Percentiles rank a stretch among this genome's conserved stretches.
Evolutionary conservation across 169 alveolate species (phyloP).

Genomic region (Theileria parva): DNA sequence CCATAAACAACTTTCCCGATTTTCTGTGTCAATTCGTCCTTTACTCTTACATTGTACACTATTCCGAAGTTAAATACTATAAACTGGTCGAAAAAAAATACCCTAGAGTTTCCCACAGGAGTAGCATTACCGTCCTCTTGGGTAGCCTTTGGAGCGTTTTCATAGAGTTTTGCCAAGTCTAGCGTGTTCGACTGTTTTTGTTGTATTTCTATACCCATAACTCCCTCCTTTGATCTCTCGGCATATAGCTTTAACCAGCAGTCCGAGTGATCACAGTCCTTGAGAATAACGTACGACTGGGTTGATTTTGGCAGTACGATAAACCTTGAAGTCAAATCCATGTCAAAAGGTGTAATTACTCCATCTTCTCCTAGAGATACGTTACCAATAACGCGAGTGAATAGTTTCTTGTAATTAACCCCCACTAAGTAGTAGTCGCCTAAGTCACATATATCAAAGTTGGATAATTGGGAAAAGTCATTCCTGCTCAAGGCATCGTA

Average conservation of each 20-base stretch:
- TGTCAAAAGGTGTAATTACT: constrained; percentile 9
- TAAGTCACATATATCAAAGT: constrained; percentile 18
- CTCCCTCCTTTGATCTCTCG: background rate
- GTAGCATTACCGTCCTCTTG: background rate
- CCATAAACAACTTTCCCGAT: constrained; percentile 42
- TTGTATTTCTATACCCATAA: constrained; percentile 7
- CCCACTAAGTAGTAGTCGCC: constrained; percentile 34
- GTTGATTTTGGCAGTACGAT: constrained; percentile 9
- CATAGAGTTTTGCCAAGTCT: background rate
- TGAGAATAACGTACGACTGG: constrained; percentile 5
- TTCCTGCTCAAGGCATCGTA: background rate
- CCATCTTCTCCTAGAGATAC: constrained; percentile 11
- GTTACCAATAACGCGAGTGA: constrained; percentile 26
- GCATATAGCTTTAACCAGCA: constrained; percentile 1
- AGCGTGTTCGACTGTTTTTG: background rate
- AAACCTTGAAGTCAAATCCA: constrained; percentile 10
- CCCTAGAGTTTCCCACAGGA: background rate
- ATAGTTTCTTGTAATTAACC: constrained; percentile 25
- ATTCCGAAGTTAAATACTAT: constrained; percentile 3
- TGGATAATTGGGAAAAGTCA: background rate
- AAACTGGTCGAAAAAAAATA: background rate
- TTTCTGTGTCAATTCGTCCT: constrained; percentile 11
- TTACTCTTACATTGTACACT: constrained; percentile 4
- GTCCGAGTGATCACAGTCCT: constrained; percentile 14
- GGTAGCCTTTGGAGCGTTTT: background rate